phyloP scores from a whole-genome alignment of 2,329 filamentous ascomycete species.

The Ophiostoma sp. region DNA sequence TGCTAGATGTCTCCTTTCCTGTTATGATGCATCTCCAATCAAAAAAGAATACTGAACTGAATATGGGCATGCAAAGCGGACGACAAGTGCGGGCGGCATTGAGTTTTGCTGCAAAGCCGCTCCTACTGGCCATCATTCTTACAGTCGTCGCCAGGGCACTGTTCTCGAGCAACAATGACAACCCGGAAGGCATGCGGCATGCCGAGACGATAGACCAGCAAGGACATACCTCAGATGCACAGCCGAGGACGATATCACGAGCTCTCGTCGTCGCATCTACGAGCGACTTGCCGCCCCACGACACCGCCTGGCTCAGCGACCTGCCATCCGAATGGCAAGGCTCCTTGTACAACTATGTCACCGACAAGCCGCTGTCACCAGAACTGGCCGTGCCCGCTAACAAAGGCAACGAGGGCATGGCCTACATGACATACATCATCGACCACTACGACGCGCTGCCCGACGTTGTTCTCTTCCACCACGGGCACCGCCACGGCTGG shows the following conservation, averaged over 20 bases:
- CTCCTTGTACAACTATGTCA: not conserved
- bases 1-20: not conserved
- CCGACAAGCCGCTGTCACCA: constrained; percentile 8
- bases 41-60: not conserved
- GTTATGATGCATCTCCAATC: not conserved
- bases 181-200: too few relatives aligned
- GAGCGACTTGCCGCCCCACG: not conserved
- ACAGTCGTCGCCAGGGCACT: not conserved
- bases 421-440: constrained; percentile 57
- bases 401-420: constrained; percentile 55
- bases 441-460: constrained; percentile 55
- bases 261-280: not conserved
- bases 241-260: not conserved
- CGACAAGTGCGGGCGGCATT: not conserved
- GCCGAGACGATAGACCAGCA: too few relatives aligned
- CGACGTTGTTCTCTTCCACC: constrained; percentile 56
- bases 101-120: not conserved
- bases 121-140: not conserved
- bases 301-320: not conserved
- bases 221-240: too few relatives aligned
- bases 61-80: not conserved
- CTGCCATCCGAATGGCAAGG: not conserved
- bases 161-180: too few relatives aligned
- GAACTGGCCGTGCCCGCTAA: constrained; percentile 28
- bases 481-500: constrained; percentile 50